phyloP scores from a whole-genome alignment of 768 basidiomycete species.

The Phaeotremella fagi region DNA sequence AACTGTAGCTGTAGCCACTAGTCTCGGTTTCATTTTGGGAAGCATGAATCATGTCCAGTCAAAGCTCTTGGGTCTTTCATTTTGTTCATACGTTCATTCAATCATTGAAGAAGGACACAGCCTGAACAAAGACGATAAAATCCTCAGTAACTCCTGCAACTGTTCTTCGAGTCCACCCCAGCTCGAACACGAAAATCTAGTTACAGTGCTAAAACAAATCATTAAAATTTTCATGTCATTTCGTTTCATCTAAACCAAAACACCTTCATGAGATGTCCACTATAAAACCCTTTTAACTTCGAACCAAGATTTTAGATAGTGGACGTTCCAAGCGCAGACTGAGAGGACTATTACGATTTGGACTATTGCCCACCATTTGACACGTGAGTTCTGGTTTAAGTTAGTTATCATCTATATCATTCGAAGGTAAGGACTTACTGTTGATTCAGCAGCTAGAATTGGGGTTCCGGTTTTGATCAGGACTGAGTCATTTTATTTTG shows the following conservation, averaged over 20 bases:
- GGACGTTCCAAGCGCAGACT: slow-evolving; percentile 95
- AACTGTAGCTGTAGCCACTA: too few species aligned
- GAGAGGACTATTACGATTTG: slow-evolving; percentile 81
- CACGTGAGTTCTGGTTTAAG: slow-evolving; percentile 67
- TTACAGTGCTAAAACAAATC: too few species aligned
- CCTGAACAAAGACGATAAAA: too few species aligned
- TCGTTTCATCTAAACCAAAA: background rate
- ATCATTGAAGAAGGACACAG: too few species aligned
- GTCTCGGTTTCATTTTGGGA: too few species aligned
- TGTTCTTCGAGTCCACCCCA: too few species aligned
- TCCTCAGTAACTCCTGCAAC: too few species aligned
- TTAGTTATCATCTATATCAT: background rate
- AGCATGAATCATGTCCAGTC: too few species aligned
- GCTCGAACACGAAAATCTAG: too few species aligned
- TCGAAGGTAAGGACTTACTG: slow-evolving; percentile 35
- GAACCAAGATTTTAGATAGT: slow-evolving; percentile 93
- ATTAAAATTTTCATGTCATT: background rate
- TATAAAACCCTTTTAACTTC: slow-evolving; percentile 86
- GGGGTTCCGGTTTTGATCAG: background rate
- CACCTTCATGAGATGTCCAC: slow-evolving; percentile 9
- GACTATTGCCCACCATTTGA: slow-evolving; percentile 98
- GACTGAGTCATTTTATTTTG: background rate
- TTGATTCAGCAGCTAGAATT: slow-evolving; percentile 50
- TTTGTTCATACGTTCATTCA: too few species aligned
- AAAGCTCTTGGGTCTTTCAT: too few species aligned